Percentiles rank a stretch among this genome's conserved stretches.
Evolutionary conservation across 2,329 filamentous ascomycete genomes (phyloP).

Genomic region (Neonectria neomacrospora): DNA sequence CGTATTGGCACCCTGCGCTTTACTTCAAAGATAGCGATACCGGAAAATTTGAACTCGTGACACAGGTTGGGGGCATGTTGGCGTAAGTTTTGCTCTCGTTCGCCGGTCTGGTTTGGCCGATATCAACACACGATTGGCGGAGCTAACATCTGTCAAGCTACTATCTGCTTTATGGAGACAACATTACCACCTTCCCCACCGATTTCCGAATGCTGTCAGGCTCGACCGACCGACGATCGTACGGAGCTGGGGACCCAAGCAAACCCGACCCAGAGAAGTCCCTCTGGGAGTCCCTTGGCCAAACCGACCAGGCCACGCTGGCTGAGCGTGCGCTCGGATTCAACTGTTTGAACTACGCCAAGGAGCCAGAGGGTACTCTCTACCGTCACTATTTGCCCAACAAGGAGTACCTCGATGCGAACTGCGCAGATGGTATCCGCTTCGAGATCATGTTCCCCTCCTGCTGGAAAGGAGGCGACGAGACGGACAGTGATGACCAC

Average conservation of each 20-base stretch:
- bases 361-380: constrained; percentile 75
- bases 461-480: constrained; percentile 84
- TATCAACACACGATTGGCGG: neutral
- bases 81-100: constrained; percentile 68
- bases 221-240: constrained; percentile 73
- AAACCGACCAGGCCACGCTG: constrained; percentile 74
- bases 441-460: constrained; percentile 89
- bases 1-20: constrained; percentile 84
- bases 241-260: constrained; percentile 74
- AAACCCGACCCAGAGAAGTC: constrained; percentile 74
- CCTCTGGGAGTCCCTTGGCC: constrained; percentile 71
- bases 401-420: constrained; percentile 81
- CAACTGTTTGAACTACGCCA: constrained; percentile 90
- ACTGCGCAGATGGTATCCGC: constrained; percentile 85
- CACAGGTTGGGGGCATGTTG: constrained; percentile 84
- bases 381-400: constrained; percentile 85
- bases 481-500: constrained; percentile 66
- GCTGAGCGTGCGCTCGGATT: constrained; percentile 87
- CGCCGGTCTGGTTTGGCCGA: neutral
- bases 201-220: constrained; percentile 88
- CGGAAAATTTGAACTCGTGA: constrained; percentile 74
- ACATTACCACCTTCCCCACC: constrained; percentile 78
- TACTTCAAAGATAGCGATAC: constrained; percentile 78
- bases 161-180: constrained; percentile 78
- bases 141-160: constrained; percentile 65